Conservation (phyloP, 1,284 basidiomycete species). For the Malassezia vespertilionis region DNA sequence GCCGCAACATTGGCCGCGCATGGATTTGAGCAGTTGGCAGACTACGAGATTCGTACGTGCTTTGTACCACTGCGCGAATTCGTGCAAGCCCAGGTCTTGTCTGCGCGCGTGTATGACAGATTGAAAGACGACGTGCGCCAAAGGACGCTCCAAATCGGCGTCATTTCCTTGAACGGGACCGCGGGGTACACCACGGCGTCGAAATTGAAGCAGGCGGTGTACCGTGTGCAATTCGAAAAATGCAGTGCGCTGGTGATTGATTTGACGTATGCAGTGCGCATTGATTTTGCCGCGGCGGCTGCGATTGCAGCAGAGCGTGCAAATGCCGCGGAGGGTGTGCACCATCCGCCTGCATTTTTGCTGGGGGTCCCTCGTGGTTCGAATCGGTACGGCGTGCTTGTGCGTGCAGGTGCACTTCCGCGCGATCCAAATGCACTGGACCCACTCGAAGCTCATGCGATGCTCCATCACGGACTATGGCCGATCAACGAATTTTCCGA, state of each 20-base stretch:
- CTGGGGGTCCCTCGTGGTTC: slow-evolving; percentile 2
- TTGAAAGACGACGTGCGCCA: not conserved
- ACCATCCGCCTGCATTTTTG: slow-evolving; percentile 6
- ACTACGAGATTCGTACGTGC: slow-evolving; percentile 11
- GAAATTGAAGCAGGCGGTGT: slow-evolving; percentile 3
- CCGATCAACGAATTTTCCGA: slow-evolving; percentile 2
- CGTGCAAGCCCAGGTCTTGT: not conserved
- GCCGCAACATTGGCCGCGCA: slow-evolving; percentile 8
- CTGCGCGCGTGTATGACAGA: not conserved
- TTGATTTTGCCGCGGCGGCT: slow-evolving; percentile 4
- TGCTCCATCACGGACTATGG: slow-evolving; percentile 1
- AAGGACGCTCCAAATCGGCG: slow-evolving; percentile 4
- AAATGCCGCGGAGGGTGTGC: not conserved
- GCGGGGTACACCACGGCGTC: slow-evolving; percentile 4
- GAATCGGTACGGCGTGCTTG: slow-evolving; percentile 4
- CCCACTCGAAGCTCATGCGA: not conserved
- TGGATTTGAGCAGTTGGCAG: slow-evolving; percentile 9
- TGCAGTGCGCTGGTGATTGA: slow-evolving; percentile 7
- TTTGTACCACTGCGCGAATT: not conserved
- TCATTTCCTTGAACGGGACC: slow-evolving; percentile 5
- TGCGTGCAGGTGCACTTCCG: not conserved
- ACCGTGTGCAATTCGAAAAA: slow-evolving; percentile 1
- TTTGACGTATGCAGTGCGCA: slow-evolving; percentile 1
- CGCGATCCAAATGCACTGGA: not conserved
- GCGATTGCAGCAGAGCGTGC: not conserved